Evolutionary conservation across 176 grass and related monocot species (phyloP).

Genomic region (Metroxylon sagu): DNA sequence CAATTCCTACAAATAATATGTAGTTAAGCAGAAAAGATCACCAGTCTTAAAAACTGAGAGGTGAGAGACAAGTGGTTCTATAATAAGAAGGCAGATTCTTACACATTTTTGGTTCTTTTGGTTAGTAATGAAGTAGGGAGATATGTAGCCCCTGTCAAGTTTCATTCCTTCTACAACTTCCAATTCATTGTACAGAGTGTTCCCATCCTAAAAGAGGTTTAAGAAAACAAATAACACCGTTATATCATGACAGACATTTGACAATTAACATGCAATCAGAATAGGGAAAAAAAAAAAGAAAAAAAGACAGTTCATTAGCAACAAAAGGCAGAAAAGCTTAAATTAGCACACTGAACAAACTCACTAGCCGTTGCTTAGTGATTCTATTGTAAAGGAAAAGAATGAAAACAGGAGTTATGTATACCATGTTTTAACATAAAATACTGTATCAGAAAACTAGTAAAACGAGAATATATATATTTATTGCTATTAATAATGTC

Average conservation of each 20-base stretch:
- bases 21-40: too few species aligned
- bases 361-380: too few species aligned
- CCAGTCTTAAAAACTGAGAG: too few species aligned
- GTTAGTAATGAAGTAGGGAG: conserved; percentile 93
- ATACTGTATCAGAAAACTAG: too few species aligned
- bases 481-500: too few species aligned
- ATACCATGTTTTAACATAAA: too few species aligned
- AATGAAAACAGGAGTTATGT: too few species aligned
- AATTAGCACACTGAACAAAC: too few species aligned
- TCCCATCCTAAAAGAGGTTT: conserved; percentile 55
- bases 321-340: too few species aligned
- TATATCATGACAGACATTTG: not conserved
- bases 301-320: not conserved
- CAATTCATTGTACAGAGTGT: conserved; percentile 84
- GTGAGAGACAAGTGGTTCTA: too few species aligned
- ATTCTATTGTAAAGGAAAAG: too few species aligned
- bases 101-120: conserved; percentile 96
- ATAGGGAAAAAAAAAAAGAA: not conserved
- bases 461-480: too few species aligned
- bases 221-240: conserved; percentile 5
- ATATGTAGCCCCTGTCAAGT: conserved; percentile 94
- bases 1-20: conserved; percentile 42
- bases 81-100: conserved; percentile 18
- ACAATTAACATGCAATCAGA: not conserved
- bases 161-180: conserved; percentile 99